Evolutionary conservation across 495 filamentous ascomycete species (phyloP).

Genomic region (Tuber melanosporum): DNA sequence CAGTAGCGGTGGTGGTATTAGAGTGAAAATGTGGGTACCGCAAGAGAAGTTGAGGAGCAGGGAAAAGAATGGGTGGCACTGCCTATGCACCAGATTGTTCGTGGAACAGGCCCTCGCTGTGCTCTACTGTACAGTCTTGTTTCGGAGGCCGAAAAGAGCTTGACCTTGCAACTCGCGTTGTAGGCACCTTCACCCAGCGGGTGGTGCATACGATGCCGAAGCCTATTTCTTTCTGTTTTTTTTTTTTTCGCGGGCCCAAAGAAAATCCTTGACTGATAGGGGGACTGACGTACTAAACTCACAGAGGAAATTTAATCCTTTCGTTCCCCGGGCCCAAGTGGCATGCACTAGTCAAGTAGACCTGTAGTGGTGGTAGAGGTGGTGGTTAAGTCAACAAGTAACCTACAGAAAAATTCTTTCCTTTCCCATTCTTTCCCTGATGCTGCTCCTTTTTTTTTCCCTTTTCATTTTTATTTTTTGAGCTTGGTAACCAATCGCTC

Average conservation of each 20-base stretch:
- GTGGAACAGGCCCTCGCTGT: not conserved
- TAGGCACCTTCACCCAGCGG: not conserved
- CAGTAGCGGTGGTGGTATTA: not conserved
- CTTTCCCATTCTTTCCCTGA: not conserved
- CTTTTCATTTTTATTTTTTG: not conserved
- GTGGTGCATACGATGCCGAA: not conserved
- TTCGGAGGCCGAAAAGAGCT: not conserved
- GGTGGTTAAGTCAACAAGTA: not conserved
- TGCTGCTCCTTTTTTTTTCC: not conserved
- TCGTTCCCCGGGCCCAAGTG: not conserved
- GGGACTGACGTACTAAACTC: not conserved
- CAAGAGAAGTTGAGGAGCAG: not conserved
- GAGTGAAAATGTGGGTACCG: not conserved
- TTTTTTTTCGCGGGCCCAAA: not conserved
- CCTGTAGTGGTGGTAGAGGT: not conserved
- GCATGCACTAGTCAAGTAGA: not conserved
- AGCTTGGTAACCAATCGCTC: not conserved
- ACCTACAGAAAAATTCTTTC: not conserved
- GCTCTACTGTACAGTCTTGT: not conserved
- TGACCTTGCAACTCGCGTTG: not conserved
- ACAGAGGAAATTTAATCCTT: not conserved
- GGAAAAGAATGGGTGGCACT: not conserved
- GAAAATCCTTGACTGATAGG: not conserved
- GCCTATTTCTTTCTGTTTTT: not conserved
- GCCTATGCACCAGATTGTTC: not conserved